Evolutionary conservation across 2,329 filamentous ascomycete genomes (phyloP).

Genomic region (Aplosporella prunicola): DNA sequence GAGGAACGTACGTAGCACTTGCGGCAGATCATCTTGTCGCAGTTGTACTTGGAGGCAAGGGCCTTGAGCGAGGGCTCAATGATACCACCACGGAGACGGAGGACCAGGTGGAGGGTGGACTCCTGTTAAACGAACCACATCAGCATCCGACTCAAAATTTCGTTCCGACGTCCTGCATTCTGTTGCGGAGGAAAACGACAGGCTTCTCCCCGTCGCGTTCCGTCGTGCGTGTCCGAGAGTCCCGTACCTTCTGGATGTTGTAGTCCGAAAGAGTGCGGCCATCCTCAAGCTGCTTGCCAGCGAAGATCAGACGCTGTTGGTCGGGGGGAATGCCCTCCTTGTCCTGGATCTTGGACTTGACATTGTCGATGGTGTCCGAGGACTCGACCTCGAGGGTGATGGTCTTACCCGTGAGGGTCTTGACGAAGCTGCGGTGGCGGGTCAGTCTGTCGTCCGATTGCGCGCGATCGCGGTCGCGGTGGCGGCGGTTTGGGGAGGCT

Average conservation of each 20-base stretch:
- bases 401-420: constrained; percentile 99
- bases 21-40: constrained; percentile 99
- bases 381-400: constrained; percentile 99
- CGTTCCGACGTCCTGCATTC: not conserved
- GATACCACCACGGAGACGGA: constrained; percentile 98
- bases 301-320: constrained; percentile 98
- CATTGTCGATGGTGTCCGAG: constrained; percentile 98
- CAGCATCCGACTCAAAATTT: constrained; percentile 3
- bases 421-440: constrained; percentile 70
- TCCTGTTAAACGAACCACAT: constrained; percentile 48
- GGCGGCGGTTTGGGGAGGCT: constrained; percentile 32
- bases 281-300: constrained; percentile 98
- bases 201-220: not conserved
- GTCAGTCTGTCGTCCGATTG: constrained; percentile 12
- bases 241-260: constrained; percentile 97
- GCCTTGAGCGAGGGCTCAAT: constrained; percentile 97
- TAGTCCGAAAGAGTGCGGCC: constrained; percentile 94
- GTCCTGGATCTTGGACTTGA: constrained; percentile 99
- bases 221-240: not conserved
- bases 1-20: constrained; percentile 88
- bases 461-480: constrained; percentile 17
- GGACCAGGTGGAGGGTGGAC: constrained; percentile 95
- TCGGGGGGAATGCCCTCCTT: constrained; percentile 98
- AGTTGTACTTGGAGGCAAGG: constrained; percentile 99
- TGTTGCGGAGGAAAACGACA: too few relatives aligned